Conservation (phyloP, 306 rosid species). For the Cajanus cajan region DNA sequence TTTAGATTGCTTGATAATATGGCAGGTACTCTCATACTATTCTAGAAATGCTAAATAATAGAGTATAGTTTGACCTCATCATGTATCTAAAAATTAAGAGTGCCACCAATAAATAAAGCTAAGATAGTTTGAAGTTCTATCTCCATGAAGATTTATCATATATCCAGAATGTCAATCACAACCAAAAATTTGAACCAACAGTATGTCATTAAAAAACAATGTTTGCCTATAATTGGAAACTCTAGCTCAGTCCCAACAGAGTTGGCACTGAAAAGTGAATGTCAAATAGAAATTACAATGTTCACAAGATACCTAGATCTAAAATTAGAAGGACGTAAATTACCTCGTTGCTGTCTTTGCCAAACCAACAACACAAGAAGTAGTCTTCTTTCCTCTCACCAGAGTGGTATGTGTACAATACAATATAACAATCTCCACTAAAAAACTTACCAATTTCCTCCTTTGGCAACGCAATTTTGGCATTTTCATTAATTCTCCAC, state of each 20-base stretch:
- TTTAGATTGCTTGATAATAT: background rate
- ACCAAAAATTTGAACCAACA: background rate
- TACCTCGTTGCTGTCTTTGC: constrained; percentile 90
- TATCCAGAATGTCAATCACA: background rate
- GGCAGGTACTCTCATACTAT: background rate
- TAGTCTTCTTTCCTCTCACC: constrained; percentile 97
- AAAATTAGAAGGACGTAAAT: constrained; percentile 32
- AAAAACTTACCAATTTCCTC: constrained; percentile 91
- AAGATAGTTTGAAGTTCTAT: background rate
- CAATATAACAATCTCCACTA: constrained; percentile 84
- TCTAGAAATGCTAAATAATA: background rate
- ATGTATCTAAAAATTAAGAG: background rate
- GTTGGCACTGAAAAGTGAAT: background rate
- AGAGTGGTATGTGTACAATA: constrained; percentile 78
- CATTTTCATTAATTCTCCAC: constrained; percentile 73
- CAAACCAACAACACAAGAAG: constrained; percentile 92
- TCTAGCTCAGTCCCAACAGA: background rate
- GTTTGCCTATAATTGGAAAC: background rate
- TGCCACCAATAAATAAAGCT: background rate
- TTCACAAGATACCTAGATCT: constrained; percentile 22
- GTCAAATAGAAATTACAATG: background rate
- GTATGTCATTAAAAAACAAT: background rate
- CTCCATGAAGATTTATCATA: background rate
- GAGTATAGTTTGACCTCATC: constrained; percentile 6
- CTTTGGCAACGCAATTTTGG: constrained; percentile 62